Percentiles rank a stretch among this genome's conserved stretches.
Conservation (phyloP, 306 rosid species). For the Prosopis cineraria region DNA sequence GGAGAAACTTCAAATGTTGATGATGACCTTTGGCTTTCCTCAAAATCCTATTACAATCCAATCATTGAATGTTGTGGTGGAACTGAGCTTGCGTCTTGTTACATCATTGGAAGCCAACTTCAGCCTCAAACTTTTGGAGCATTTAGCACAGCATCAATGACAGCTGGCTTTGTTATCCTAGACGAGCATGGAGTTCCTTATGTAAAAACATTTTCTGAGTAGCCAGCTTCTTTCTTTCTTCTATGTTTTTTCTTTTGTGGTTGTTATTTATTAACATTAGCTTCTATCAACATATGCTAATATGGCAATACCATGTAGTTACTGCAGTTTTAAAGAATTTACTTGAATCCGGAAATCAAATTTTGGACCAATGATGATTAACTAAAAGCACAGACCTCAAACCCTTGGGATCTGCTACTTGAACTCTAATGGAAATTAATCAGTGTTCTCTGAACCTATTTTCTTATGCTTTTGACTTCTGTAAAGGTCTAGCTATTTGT, state of each 20-base stretch:
- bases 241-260: background rate
- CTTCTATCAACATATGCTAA: background rate
- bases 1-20: constrained; percentile 84
- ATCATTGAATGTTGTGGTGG: constrained; percentile 78
- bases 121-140: constrained; percentile 94
- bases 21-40: constrained; percentile 93
- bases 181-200: constrained; percentile 73
- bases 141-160: constrained; percentile 73
- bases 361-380: constrained; percentile 5
- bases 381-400: constrained; percentile 1
- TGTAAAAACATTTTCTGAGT: constrained; percentile 40
- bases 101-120: constrained; percentile 58
- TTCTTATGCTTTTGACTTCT: constrained; percentile 12
- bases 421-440: background rate
- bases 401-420: background rate
- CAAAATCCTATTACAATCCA: constrained; percentile 71
- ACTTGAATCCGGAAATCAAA: constrained; percentile 8
- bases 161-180: constrained; percentile 68
- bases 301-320: background rate
- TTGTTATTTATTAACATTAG: background rate
- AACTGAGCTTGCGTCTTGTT: constrained; percentile 77
- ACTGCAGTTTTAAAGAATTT: background rate
- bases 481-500: background rate
- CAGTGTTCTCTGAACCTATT: background rate
- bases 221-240: background rate